Evolutionary conservation across 306 rosid species (phyloP), one percentile per base, ranked within the genome.

Genomic region (Rosa rugosa): DNA sequence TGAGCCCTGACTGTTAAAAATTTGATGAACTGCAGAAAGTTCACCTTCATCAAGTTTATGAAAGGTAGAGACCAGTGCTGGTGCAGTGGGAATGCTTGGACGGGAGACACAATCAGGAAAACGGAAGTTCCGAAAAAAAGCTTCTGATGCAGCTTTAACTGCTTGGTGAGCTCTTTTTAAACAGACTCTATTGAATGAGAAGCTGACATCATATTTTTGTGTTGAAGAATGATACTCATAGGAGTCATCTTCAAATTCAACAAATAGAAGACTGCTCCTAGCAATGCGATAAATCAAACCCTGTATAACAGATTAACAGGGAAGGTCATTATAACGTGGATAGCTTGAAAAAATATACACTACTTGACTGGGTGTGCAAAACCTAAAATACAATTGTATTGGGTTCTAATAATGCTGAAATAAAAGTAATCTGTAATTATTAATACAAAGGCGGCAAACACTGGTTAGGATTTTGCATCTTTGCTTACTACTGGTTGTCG

Each of bases 161-260:
- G 84, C 82, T 49, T 77, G 84, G 73, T 84, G 84, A 71, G 84
- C 87, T 65, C 80, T 80, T 77, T 81, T 84, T n/a, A 80, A 77
- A 53, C 82, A 80, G 20, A 80, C 73, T 56, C 79, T 72, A 65
- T 84, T 84, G 84, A 84, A 84, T 51, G 84, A 80, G 76, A 80
- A 72, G 49, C 75, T 80, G 75, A 84, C 53, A 16, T 80, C 84
- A 68, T 84, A 80, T 59, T 69, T 84, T n/a, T 18, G n/a, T 18
- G 63, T 11, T 1, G 67, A 27, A 14, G 64, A 4, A 57, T 84
- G 77, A 64, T 53, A 10, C 62, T 13, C 4, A 27, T 69, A 42
- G 17, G 80, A 84, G 6, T 77, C 80, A 1, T 80, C 69, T n/a
- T 72, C 82, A 59, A 80, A 80, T 38, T 84, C 82, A 31, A 77